Conservation (phyloP, 306 rosid genomes). For the Glycine tomentella region DNA sequence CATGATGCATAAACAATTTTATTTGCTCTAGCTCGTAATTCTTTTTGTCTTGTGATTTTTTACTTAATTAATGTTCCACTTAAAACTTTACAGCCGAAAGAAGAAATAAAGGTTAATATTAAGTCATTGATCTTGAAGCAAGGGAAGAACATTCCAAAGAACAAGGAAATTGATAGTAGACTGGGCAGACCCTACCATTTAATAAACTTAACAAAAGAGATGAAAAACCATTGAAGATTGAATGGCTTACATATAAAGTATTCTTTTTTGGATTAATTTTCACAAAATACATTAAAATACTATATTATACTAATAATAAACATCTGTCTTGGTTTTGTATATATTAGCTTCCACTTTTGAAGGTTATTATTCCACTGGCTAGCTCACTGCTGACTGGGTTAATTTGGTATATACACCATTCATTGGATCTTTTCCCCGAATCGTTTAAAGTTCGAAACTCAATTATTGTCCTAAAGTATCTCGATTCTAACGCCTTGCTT, state of each 20-base stretch:
- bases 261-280: background rate
- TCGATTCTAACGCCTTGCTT: constrained; percentile 10
- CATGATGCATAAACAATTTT: constrained; percentile 17
- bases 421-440: background rate
- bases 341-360: constrained; percentile 11
- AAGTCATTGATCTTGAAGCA: constrained; percentile 57
- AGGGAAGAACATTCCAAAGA: constrained; percentile 54
- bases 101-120: constrained; percentile 45
- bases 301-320: background rate
- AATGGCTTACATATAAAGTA: constrained; percentile 30
- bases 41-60: background rate
- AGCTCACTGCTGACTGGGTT: background rate
- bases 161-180: constrained; percentile 44
- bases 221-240: constrained; percentile 8
- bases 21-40: background rate
- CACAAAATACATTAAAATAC: background rate
- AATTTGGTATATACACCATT: constrained; percentile 7
- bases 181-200: constrained; percentile 10
- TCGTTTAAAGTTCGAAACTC: constrained; percentile 22
- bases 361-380: background rate
- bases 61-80: constrained; percentile 38
- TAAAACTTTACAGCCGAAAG: constrained; percentile 72
- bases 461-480: constrained; percentile 50
- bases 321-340: background rate
- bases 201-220: constrained; percentile 8